phyloP scores from a whole-genome alignment of 805 yeast species.

The Saccharomycopsis sp. region DNA sequence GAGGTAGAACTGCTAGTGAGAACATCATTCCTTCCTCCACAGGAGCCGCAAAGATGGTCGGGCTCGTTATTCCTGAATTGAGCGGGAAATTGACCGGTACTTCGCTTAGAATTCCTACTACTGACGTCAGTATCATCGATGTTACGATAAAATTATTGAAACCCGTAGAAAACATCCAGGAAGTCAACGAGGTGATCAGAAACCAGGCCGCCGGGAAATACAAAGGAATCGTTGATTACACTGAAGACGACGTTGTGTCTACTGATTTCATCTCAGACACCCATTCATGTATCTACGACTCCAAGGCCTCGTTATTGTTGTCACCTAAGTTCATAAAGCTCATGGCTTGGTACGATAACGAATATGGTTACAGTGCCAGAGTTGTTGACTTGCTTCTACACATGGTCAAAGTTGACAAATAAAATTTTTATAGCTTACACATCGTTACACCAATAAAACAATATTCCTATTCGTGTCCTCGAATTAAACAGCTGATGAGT shows the following conservation, averaged over 20 bases:
- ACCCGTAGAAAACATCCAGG: conserved; percentile 50
- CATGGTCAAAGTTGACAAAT: conserved; percentile 38
- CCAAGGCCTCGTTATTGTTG: conserved; percentile 62
- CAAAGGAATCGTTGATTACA: conserved; percentile 62
- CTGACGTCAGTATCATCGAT: conserved; percentile 67
- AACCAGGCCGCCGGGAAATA: conserved; percentile 52
- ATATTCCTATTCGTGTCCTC: too few relatives aligned
- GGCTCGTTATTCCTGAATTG: conserved; percentile 65
- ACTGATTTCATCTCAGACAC: conserved; percentile 60
- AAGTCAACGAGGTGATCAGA: conserved; percentile 53
- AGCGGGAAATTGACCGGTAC: conserved; percentile 70
- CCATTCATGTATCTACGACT: conserved; percentile 62
- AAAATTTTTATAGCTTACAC: too few relatives aligned
- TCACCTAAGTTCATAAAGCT: conserved; percentile 66
- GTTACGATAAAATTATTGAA: conserved; percentile 57
- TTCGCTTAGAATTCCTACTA: conserved; percentile 70
- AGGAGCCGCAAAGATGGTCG: conserved; percentile 75
- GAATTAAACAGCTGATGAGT: too few relatives aligned
- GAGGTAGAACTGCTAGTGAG: conserved; percentile 72
- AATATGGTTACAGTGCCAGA: conserved; percentile 71
- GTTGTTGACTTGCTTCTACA: conserved; percentile 64
- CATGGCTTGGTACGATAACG: conserved; percentile 70
- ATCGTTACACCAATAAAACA: too few relatives aligned
- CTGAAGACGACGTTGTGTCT: conserved; percentile 65
- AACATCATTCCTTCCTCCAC: conserved; percentile 72